Evolutionary conservation across 768 basidiomycete species (phyloP).

Genomic region (Ephemerocybe angulata): DNA sequence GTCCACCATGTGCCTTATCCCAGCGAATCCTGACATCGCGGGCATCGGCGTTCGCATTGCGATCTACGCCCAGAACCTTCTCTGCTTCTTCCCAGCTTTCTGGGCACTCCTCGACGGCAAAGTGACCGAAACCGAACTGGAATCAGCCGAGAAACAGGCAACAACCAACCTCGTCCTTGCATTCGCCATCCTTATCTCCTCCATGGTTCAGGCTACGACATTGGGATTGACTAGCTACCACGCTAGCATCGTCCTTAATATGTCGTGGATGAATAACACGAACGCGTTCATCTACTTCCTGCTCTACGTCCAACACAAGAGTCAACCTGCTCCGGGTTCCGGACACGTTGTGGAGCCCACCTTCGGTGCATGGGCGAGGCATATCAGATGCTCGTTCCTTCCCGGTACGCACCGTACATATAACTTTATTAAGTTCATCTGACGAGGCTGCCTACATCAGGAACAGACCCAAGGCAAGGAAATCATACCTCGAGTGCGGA

Average conservation of each 20-base stretch:
- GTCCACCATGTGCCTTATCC: no score
- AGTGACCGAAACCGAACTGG: conserved; percentile 17
- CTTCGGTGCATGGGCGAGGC: background rate
- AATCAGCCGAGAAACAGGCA: conserved; percentile 10
- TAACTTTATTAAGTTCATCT: no score
- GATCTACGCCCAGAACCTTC: conserved; percentile 23
- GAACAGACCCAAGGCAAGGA: no score
- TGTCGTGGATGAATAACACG: conserved; percentile 13
- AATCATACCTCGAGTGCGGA: no score
- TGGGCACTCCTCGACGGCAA: conserved; percentile 17
- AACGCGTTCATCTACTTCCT: conserved; percentile 14
- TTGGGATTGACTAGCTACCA: conserved; percentile 17
- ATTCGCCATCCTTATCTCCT: conserved; percentile 22
- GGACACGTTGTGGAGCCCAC: background rate
- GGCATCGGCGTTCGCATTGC: conserved; percentile 26
- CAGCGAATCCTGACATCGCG: conserved; percentile 6
- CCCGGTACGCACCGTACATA: no score
- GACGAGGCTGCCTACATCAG: background rate
- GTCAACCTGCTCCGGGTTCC: background rate
- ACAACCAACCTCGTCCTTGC: conserved; percentile 20
- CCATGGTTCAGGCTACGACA: conserved; percentile 19
- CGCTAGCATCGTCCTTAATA: conserved; percentile 17
- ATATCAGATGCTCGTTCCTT: background rate
- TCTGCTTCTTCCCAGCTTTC: conserved; percentile 22
- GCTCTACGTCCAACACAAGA: conserved; percentile 3